phyloP scores from a whole-genome alignment of 306 rosid species.

The Gastrolobium bilobum region DNA sequence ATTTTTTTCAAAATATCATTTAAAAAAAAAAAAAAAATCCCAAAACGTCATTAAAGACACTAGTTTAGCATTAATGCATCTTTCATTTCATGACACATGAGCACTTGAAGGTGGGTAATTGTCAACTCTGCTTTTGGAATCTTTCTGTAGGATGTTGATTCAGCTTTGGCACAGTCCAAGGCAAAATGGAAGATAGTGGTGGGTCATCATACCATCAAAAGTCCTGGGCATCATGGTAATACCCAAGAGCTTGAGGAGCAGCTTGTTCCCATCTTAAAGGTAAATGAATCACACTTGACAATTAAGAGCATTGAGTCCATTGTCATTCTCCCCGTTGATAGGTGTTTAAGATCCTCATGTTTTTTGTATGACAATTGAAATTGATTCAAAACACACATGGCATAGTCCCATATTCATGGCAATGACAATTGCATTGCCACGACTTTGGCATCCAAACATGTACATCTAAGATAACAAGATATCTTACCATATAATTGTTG shows the following conservation, averaged over 20 bases:
- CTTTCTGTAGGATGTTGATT: conserved; percentile 59
- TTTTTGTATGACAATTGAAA: conserved; percentile 11
- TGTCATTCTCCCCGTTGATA: neutral
- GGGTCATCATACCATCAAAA: conserved; percentile 84
- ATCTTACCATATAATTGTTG: neutral
- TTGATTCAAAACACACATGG: conserved; percentile 14
- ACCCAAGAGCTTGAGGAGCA: conserved; percentile 65
- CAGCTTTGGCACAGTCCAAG: conserved; percentile 63
- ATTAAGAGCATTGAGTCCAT: neutral
- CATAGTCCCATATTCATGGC: neutral
- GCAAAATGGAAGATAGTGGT: conserved; percentile 88
- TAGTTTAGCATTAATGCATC: neutral
- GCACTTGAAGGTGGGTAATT: neutral
- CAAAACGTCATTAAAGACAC: neutral
- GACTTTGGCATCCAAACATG: conserved; percentile 14
- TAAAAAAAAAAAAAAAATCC: too few species aligned
- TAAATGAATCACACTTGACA: conserved; percentile 35
- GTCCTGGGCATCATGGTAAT: conserved; percentile 74
- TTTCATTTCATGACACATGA: neutral
- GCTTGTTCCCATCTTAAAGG: conserved; percentile 81
- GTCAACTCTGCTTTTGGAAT: neutral
- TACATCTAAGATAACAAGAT: neutral
- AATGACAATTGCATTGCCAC: neutral
- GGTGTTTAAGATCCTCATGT: neutral
- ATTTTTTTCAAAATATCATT: too few species aligned